A percentile compares a stretch with the other conserved stretches of the same genome.
phyloP scores from a whole-genome alignment of 768 basidiomycete species.

The Rhodotorula sphaerocarpa region DNA sequence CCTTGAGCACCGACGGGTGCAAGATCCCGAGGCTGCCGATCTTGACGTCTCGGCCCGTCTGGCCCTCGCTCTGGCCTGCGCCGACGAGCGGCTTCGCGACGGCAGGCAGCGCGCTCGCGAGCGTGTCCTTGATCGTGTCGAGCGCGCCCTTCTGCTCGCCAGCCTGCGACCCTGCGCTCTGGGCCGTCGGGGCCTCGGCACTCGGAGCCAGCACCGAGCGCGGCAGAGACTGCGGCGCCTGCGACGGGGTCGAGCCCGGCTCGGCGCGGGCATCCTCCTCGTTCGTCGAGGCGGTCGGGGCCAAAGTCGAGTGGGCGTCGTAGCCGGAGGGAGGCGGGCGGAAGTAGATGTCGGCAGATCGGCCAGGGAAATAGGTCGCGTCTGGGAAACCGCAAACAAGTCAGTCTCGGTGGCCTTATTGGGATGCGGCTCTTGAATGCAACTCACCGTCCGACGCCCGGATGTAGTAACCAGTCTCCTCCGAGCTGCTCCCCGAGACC shows the following conservation, averaged over 20 bases:
- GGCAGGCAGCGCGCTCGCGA: constrained; percentile 48
- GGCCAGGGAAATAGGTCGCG: constrained; percentile 86
- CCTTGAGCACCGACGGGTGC: constrained; percentile 81
- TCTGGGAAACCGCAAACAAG: constrained; percentile 51
- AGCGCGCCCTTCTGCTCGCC: constrained; percentile 35
- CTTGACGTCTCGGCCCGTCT: constrained; percentile 54
- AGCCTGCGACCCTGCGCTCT: not conserved
- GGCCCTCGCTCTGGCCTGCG: not conserved
- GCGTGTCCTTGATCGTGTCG: constrained; percentile 45
- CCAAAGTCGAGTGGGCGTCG: constrained; percentile 35
- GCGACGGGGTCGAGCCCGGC: constrained; percentile 26
- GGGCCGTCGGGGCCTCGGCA: constrained; percentile 1
- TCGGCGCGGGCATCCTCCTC: constrained; percentile 29
- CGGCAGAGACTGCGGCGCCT: constrained; percentile 27
- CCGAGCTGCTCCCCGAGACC: constrained; percentile 51
- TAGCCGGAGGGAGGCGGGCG: constrained; percentile 45
- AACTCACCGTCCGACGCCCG: constrained; percentile 68
- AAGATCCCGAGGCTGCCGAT: constrained; percentile 89
- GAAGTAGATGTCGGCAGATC: constrained; percentile 85
- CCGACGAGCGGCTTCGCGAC: constrained; percentile 35
- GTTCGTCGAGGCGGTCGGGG: constrained; percentile 28
- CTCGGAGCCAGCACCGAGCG: constrained; percentile 3
- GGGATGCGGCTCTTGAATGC: no score
- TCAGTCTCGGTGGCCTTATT: no score
- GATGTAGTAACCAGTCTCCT: constrained; percentile 79